Conservation (phyloP, 441 rosid species). For the Pelargonium citronellum region DNA sequence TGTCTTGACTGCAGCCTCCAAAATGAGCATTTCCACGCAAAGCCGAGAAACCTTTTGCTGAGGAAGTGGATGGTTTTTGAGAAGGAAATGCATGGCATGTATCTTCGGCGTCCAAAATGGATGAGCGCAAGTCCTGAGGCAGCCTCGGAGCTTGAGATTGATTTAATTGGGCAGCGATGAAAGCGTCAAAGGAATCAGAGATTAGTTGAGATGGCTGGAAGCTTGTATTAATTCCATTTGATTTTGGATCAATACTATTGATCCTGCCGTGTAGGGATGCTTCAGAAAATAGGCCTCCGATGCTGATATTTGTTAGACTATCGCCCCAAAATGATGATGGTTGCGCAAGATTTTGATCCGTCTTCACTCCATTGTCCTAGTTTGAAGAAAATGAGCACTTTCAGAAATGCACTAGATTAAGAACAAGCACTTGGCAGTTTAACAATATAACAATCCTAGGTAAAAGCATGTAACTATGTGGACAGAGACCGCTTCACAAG, state of each 20-base stretch:
- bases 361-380: slow-evolving; percentile 42
- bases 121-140: slow-evolving; percentile 37
- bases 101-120: slow-evolving; percentile 85
- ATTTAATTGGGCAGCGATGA: slow-evolving; percentile 39
- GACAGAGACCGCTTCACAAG: neutral
- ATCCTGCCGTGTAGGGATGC: slow-evolving; percentile 53
- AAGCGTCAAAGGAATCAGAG: slow-evolving; percentile 70
- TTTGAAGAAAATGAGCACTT: slow-evolving; percentile 17
- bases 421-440: neutral
- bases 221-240: slow-evolving; percentile 31
- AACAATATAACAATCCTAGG: too few relatives aligned
- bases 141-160: slow-evolving; percentile 33
- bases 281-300: slow-evolving; percentile 78
- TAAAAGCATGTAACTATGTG: neutral
- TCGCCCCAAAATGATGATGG: slow-evolving; percentile 56
- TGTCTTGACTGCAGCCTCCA: slow-evolving; percentile 25
- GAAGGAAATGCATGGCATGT: slow-evolving; percentile 80
- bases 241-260: slow-evolving; percentile 30
- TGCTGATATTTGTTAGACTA: slow-evolving; percentile 59
- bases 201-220: slow-evolving; percentile 43
- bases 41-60: slow-evolving; percentile 21
- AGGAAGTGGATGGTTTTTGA: slow-evolving; percentile 35
- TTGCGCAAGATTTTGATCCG: slow-evolving; percentile 29
- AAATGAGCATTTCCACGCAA: slow-evolving; percentile 29
- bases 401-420: slow-evolving; percentile 17